Conservation (phyloP, 345 rosid species). For the Citrus sinensis region DVS_A1.0 CM039166.1:25355001-25355500, state of each 20-base stretch:
- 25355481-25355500: neutral
- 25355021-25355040: too few relatives aligned
- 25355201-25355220: neutral
- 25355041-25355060: too few relatives aligned
- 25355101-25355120: conserved; percentile 18
- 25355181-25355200: conserved; percentile 14
- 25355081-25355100: conserved; percentile 26
- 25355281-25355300: neutral
- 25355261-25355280: neutral
- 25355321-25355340: conserved; percentile 77
- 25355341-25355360: conserved; percentile 94
- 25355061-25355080: neutral
- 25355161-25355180: conserved; percentile 1
- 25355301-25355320: neutral
- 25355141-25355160: conserved; percentile 3
- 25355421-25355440: conserved; percentile 76
- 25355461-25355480: conserved; percentile 81
- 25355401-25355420: conserved; percentile 86
- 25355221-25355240: neutral
- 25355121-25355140: conserved; percentile 12
- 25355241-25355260: neutral
- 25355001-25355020: too few relatives aligned
- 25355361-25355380: conserved; percentile 85
- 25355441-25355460: conserved; percentile 90
- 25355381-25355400: conserved; percentile 80